Conservation (phyloP, 495 filamentous ascomycete species). For the Aspergillus olivimuriae region DNA sequence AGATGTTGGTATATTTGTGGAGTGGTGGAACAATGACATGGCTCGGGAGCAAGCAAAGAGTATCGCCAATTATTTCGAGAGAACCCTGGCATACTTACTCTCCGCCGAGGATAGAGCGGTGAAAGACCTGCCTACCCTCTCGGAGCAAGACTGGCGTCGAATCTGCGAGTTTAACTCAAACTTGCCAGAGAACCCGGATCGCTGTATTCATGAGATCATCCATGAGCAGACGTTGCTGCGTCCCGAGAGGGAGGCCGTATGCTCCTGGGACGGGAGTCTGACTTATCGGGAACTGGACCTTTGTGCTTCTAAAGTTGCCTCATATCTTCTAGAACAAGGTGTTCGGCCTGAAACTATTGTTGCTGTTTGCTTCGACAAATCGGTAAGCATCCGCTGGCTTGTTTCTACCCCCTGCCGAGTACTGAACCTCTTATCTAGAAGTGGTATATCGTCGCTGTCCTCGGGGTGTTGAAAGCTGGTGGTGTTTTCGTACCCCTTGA, state of each 20-base stretch:
- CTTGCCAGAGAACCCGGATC: slow-evolving; percentile 27
- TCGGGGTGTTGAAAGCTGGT: slow-evolving; percentile 54
- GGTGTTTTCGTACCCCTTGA: slow-evolving; percentile 53
- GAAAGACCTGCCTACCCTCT: slow-evolving; percentile 31
- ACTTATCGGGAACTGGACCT: slow-evolving; percentile 49
- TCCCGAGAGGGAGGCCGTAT: slow-evolving; percentile 41
- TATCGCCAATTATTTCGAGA: slow-evolving; percentile 33
- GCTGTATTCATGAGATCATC: slow-evolving; percentile 49
- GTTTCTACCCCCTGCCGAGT: slow-evolving; percentile 23
- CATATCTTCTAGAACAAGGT: slow-evolving; percentile 37
- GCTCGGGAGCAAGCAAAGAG: slow-evolving; percentile 40
- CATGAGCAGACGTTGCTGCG: slow-evolving; percentile 29
- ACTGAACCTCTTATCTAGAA: slow-evolving; percentile 24
- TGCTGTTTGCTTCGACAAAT: slow-evolving; percentile 54
- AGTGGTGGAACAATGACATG: slow-evolving; percentile 41
- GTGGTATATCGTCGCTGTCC: slow-evolving; percentile 51
- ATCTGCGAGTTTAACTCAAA: slow-evolving; percentile 36
- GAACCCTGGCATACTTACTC: slow-evolving; percentile 24
- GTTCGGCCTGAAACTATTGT: slow-evolving; percentile 45
- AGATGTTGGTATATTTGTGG: slow-evolving; percentile 39
- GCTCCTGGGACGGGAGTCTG: slow-evolving; percentile 54
- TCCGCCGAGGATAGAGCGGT: slow-evolving; percentile 20
- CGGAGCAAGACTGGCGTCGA: slow-evolving; percentile 34
- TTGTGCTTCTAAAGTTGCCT: slow-evolving; percentile 42
- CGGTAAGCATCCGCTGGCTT: slow-evolving; percentile 29